A percentile compares a stretch with the other conserved stretches of the same genome.
Conservation (phyloP, 202 grass and related monocot genomes). For the Zizania palustris region DNA sequence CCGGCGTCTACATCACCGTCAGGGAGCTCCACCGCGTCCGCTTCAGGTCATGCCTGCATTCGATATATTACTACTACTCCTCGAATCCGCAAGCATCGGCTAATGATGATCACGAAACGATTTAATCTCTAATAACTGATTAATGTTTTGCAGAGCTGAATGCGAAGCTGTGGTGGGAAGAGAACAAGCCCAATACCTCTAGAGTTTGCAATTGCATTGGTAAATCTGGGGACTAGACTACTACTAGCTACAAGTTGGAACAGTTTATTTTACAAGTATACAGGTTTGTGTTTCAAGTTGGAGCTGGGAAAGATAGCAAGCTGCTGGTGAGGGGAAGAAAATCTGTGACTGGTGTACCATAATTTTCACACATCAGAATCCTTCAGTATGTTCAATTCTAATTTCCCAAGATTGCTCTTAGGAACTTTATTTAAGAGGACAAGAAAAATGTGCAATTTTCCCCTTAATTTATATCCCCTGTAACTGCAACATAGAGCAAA, state of each 20-base stretch:
- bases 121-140: too few relatives aligned
- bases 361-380: conserved; percentile 43
- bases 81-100: background rate
- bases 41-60: conserved; percentile 48
- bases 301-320: conserved; percentile 36
- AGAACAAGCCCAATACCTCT: conserved; percentile 83
- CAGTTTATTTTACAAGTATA: conserved; percentile 42
- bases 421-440: background rate
- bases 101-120: too few relatives aligned
- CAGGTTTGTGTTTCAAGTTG: conserved; percentile 39
- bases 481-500: background rate
- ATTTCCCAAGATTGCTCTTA: background rate
- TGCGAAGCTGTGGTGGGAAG: conserved; percentile 85
- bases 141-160: conserved; percentile 48
- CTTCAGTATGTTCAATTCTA: conserved; percentile 2
- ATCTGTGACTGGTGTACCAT: conserved; percentile 40
- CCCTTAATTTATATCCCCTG: background rate
- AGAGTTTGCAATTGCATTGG: background rate
- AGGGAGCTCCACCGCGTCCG: conserved; percentile 79
- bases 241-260: conserved; percentile 17
- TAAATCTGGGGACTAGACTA: background rate
- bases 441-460: background rate
- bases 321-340: conserved; percentile 11
- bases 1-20: conserved; percentile 82
- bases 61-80: background rate